phyloP scores from a whole-genome alignment of 805 yeast genomes.

The Pichia rugopelliculosa region DNA sequence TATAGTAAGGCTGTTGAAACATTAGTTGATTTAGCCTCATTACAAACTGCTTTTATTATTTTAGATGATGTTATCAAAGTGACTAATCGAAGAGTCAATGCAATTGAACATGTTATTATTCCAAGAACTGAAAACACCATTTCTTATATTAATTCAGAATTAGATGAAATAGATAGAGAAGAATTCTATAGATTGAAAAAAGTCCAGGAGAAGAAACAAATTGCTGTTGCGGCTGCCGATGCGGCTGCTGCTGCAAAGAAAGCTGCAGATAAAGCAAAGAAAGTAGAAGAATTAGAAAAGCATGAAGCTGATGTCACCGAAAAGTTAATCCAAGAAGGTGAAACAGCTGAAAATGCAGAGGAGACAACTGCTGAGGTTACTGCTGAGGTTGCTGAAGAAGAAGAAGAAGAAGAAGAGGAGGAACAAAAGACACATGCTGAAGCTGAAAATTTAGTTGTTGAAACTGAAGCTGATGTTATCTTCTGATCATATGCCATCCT shows the following conservation, averaged over 20 bases:
- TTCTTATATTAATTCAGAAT: constrained; percentile 82
- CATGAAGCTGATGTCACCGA: constrained; percentile 14
- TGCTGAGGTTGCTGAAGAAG: constrained; percentile 14
- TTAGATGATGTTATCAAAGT: constrained; percentile 97
- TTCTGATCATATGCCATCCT: constrained; percentile 18
- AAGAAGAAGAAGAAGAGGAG: constrained; percentile 8
- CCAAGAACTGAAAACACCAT: constrained; percentile 98
- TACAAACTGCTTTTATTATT: constrained; percentile 94
- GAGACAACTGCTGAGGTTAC: constrained; percentile 13
- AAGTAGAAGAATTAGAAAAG: constrained; percentile 7
- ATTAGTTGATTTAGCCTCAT: constrained; percentile 86
- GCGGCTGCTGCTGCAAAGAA: constrained; percentile 38
- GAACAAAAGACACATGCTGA: constrained; percentile 3
- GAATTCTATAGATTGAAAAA: constrained; percentile 95
- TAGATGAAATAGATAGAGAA: constrained; percentile 97
- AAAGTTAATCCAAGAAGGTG: constrained; percentile 9
- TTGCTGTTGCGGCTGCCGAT: constrained; percentile 61
- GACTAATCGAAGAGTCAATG: constrained; percentile 96
- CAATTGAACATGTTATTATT: constrained; percentile 95
- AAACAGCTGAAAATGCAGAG: constrained; percentile 16
- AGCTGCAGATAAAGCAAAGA: constrained; percentile 14
- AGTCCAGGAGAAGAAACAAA: constrained; percentile 90
- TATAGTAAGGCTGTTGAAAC: constrained; percentile 97
- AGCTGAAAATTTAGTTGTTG: constrained; percentile 24
- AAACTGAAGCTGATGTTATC: constrained; percentile 33